Evolutionary conservation across 1,284 basidiomycete species (phyloP), one percentile per base, ranked within the genome.

Genomic region (Pseudomicrostroma phylloplanum): DNA sequence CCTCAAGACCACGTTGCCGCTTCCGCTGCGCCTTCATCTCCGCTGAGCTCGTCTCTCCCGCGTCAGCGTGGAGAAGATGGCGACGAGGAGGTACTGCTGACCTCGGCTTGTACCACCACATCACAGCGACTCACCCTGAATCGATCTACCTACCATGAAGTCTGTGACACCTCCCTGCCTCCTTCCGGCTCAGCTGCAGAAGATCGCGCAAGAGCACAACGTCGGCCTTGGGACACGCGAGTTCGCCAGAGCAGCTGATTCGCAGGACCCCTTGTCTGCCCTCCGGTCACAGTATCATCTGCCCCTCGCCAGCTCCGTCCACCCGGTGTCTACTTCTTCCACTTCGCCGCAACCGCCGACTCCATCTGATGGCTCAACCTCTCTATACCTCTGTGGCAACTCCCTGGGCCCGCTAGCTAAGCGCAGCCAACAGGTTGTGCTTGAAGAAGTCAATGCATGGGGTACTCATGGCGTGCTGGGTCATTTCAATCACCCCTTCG

Each of bases 301-400:
- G 3, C 60, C 60, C 56, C 42, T 42, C 15, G 3, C 12, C 15
- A 21, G 13, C 19, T 19, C 51, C 26, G 51, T 25, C 21, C 53
- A 36, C 30, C 30, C 30, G 3, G 55, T 30, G 1, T 51, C 42
- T 13, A 13, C 36, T 15, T 40, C 57, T 0, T n/a, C n/a, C 15
- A 17, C 55, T 9, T 12, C 9, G 0, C n/a, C 30, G 26, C 48
- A 61, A 43, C 19, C 43, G 7, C 36, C 58, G 2, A 25, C 8
- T 1, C 19, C 48, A 6, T 59, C 58, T 15, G n/a, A 21, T 15
- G 15, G 21, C 51, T 3, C 7, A 40, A 56, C 64, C 26, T 63
- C 86, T 78, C 86, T 88, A 48, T 99, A 98, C 80, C 86, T 99
- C 57, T 96, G 91, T 80, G 96, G 94, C 54, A 98, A 99, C 82